Conservation (phyloP, 116 monocot species). For the Zostera marina region DNA sequence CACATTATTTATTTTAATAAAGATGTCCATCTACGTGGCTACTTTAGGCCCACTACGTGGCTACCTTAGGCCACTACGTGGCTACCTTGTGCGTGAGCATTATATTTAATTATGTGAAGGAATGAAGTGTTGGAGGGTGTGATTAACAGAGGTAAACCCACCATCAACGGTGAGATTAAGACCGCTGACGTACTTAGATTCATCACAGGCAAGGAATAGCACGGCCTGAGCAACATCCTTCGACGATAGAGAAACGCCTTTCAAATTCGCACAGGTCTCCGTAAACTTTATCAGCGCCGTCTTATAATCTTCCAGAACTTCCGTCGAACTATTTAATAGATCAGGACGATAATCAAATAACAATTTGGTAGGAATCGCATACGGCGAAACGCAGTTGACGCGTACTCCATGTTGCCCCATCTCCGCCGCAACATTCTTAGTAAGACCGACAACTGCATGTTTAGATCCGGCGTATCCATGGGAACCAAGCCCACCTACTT, state of each 20-base stretch:
- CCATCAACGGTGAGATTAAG: constrained; percentile 37
- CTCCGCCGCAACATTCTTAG: constrained; percentile 31
- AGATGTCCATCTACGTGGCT: too few species aligned
- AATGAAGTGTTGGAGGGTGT: constrained; percentile 8
- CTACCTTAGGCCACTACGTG: not conserved
- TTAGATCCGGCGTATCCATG: constrained; percentile 44
- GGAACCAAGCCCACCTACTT: constrained; percentile 17
- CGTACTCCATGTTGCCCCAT: constrained; percentile 44
- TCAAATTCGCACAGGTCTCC: constrained; percentile 28
- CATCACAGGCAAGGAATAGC: constrained; percentile 42
- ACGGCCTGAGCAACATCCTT: constrained; percentile 42
- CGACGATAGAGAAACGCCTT: constrained; percentile 23
- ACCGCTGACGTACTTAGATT: constrained; percentile 39
- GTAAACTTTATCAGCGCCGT: constrained; percentile 22
- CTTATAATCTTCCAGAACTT: constrained; percentile 16
- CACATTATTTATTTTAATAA: too few species aligned
- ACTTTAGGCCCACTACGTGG: too few species aligned
- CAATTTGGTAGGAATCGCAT: constrained; percentile 26
- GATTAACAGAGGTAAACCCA: constrained; percentile 24
- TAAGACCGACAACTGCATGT: constrained; percentile 44
- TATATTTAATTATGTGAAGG: constrained; percentile 8
- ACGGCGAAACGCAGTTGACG: constrained; percentile 48
- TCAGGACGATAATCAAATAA: constrained; percentile 18
- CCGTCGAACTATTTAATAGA: too few species aligned
- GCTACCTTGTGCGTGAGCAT: not conserved